Evolutionary conservation across 306 rosid genomes (phyloP).

Genomic region (Glycine soja): DNA sequence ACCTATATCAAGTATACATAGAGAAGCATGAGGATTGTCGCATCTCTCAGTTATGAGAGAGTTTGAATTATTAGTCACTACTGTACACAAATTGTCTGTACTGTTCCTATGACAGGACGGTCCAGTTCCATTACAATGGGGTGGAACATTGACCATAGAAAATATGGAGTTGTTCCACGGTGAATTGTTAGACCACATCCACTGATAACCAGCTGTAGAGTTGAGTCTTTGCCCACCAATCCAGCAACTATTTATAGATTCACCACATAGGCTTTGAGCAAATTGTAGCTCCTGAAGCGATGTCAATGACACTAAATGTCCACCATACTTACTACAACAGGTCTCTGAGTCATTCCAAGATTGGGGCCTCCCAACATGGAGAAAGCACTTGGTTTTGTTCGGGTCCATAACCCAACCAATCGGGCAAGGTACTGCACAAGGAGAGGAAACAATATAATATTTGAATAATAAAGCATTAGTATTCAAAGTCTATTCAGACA

Average conservation of each 20-base stretch:
- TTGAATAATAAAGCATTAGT: slow-evolving; percentile 24
- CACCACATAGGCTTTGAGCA: slow-evolving; percentile 66
- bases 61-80: slow-evolving; percentile 56
- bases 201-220: slow-evolving; percentile 60
- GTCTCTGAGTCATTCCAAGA: slow-evolving; percentile 90
- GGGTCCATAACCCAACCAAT: slow-evolving; percentile 70
- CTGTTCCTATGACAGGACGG: slow-evolving; percentile 56
- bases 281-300: slow-evolving; percentile 67
- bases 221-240: slow-evolving; percentile 76
- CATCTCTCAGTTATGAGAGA: slow-evolving; percentile 67
- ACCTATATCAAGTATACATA: slow-evolving; percentile 84
- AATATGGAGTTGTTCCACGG: slow-evolving; percentile 68
- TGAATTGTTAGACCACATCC: slow-evolving; percentile 89
- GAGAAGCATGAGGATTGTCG: slow-evolving; percentile 59
- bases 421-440: slow-evolving; percentile 74
- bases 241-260: slow-evolving; percentile 71
- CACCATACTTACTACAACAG: slow-evolving; percentile 67
- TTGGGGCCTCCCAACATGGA: slow-evolving; percentile 53
- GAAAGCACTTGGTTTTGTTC: slow-evolving; percentile 69
- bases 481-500: slow-evolving; percentile 22
- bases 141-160: slow-evolving; percentile 45
- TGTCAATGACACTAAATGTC: slow-evolving; percentile 69
- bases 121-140: slow-evolving; percentile 62
- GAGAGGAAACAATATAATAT: slow-evolving; percentile 31
- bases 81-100: slow-evolving; percentile 62